Conservation (phyloP, 768 basidiomycete species). For the Boletus subparvulus region DNA sequence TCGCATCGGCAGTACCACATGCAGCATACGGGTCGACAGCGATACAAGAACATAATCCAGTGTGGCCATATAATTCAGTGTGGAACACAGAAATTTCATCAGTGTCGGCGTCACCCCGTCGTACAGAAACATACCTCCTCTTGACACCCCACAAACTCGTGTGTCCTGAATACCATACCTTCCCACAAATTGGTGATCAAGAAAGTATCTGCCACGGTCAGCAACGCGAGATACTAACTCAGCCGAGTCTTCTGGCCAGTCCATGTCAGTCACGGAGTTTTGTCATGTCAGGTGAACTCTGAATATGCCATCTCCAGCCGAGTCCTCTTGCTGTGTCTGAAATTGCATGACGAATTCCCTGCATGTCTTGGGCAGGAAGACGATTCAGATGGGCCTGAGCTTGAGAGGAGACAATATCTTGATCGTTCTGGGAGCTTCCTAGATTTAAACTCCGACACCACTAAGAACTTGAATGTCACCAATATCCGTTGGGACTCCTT, state of each 20-base stretch:
- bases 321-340: too few relatives aligned
- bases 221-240: constrained; percentile 79
- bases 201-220: constrained; percentile 84
- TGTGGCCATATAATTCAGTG: constrained; percentile 74
- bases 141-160: constrained; percentile 87
- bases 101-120: too few relatives aligned
- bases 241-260: too few relatives aligned
- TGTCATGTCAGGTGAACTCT: too few relatives aligned
- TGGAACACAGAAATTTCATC: too few relatives aligned
- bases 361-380: too few relatives aligned
- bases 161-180: constrained; percentile 45
- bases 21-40: constrained; percentile 76
- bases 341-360: too few relatives aligned
- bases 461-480: constrained; percentile 17
- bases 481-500: constrained; percentile 29
- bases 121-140: constrained; percentile 37
- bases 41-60: constrained; percentile 83
- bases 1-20: too few relatives aligned
- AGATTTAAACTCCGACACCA: neutral
- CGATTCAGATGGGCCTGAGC: too few relatives aligned
- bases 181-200: constrained; percentile 61
- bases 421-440: too few relatives aligned
- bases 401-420: neutral
- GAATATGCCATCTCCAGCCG: too few relatives aligned
- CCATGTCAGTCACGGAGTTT: too few relatives aligned